Conservation (phyloP, 1,139 yeast genomes). For the Zygosaccharomyces pseudobailii region DNA sequence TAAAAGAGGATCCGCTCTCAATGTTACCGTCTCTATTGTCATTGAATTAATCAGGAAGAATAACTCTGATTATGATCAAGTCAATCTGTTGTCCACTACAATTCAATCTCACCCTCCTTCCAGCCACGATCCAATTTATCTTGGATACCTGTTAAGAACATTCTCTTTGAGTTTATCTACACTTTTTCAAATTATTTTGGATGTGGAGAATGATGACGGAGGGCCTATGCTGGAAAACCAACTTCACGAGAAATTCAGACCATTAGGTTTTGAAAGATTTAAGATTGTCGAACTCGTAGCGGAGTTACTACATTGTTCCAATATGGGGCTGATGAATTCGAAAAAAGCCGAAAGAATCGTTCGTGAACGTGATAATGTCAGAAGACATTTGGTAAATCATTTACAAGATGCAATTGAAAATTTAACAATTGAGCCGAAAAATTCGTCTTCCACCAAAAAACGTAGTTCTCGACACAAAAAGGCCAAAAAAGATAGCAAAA, state of each 20-base stretch:
- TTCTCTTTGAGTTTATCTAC: constrained; percentile 31
- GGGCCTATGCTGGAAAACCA: constrained; percentile 24
- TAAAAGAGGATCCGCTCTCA: constrained; percentile 78
- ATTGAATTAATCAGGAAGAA: constrained; percentile 93
- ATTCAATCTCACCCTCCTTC: constrained; percentile 85
- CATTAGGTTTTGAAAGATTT: constrained; percentile 92
- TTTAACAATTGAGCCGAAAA: constrained; percentile 23
- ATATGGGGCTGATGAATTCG: constrained; percentile 90
- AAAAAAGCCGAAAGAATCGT: constrained; percentile 78
- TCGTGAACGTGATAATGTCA: constrained; percentile 63
- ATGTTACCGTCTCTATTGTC: constrained; percentile 91
- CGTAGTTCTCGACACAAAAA: background rate
- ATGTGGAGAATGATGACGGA: constrained; percentile 16
- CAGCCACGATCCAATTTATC: constrained; percentile 71
- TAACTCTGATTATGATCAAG: constrained; percentile 90
- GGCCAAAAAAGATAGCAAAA: constrained; percentile 6
- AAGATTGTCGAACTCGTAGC: constrained; percentile 93
- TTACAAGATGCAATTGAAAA: constrained; percentile 36
- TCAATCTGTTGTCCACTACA: constrained; percentile 79
- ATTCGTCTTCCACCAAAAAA: background rate
- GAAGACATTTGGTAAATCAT: constrained; percentile 40
- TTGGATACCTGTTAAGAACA: constrained; percentile 35
- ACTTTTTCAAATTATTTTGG: constrained; percentile 43
- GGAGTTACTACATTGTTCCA: constrained; percentile 90
- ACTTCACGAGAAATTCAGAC: constrained; percentile 45